Evolutionary conservation across 2,329 filamentous ascomycete genomes (phyloP).

Genomic region (Cercospora berteroae): DNA sequence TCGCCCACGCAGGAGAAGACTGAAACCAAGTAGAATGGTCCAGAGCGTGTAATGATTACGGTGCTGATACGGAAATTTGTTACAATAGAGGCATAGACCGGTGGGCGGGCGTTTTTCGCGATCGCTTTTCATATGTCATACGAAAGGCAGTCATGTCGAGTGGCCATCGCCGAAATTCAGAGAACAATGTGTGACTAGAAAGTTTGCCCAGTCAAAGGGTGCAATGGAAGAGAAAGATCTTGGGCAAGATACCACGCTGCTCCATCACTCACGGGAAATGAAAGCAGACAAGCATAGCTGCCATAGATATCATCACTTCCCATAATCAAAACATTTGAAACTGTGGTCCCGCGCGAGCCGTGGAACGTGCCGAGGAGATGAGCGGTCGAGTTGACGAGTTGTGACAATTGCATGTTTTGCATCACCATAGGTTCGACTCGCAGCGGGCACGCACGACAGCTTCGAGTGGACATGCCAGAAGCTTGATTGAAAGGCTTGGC

Average conservation of each 20-base stretch:
- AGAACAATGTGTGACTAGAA: neutral
- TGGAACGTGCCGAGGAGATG: neutral
- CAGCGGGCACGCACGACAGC: neutral
- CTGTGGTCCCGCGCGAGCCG: neutral
- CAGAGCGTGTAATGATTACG: neutral
- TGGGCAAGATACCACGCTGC: slow-evolving; percentile 7
- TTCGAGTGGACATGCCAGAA: neutral
- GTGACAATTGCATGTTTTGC: neutral
- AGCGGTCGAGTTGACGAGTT: neutral
- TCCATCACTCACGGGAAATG: neutral
- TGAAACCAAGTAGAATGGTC: neutral
- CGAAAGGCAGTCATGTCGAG: neutral
- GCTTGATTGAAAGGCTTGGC: neutral
- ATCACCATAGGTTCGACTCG: neutral
- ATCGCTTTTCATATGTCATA: slow-evolving; percentile 2
- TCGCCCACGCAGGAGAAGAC: neutral
- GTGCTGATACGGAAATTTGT: neutral
- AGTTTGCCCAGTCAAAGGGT: neutral
- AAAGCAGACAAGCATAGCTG: neutral
- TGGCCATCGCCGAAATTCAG: neutral
- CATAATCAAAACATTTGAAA: neutral
- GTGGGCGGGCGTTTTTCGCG: neutral
- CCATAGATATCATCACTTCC: neutral
- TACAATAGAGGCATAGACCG: slow-evolving; percentile 1
- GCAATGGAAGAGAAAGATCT: neutral